Base-by-base conservation (phyloP, 768 basidiomycete genomes). In the Mycena chlorophos region DNA sequence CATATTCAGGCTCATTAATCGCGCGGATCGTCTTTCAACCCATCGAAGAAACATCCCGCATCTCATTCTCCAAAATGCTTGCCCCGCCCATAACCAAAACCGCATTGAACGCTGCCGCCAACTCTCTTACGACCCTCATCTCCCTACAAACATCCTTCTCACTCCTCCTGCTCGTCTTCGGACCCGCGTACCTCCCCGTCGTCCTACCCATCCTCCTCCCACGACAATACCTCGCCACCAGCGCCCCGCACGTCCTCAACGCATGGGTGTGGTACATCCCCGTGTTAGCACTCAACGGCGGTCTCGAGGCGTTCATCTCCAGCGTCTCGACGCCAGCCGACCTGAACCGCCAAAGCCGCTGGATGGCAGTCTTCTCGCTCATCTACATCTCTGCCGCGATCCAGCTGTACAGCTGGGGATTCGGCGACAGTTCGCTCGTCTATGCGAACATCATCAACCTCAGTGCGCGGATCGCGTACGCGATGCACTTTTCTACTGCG, bases 1-100 rank as follows among this genome's bases (percentile, higher is more conserved):
- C 19, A 40, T 53, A 4, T 25, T 37, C 63, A 96, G 95, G 96
- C 48, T 97, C 96, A 3, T 80, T 98, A 14, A 75, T 97, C 23
- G 96, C 94, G 4, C 86, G 97, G 17, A 89, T 98, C 55, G 66
- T 95, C 23, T 96, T 98, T 67, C 96, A 98, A 63, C 97, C 97
- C 0, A 83, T 98, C 23, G 97, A 99, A 71, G 97, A 99, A 71
- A 88, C 91, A 1, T 82, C 88, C 1, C 86, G 95, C 1, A 78
- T 98, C 3, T 93, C 87, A 71, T 98, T 97, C 71, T 94, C 96
- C 1, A 87, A 79, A 75, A 55, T 77, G 75, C 57, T 82, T 69
- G 54, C 63, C 8, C 58, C 60, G 14, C 60, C 30, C 8, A 51
- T 58, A 28, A 55, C 31, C 17, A 54, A 48, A 39, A 29, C 39